Conservation (phyloP, 805 yeast genomes). For the Lipomyces orientalis region DNA sequence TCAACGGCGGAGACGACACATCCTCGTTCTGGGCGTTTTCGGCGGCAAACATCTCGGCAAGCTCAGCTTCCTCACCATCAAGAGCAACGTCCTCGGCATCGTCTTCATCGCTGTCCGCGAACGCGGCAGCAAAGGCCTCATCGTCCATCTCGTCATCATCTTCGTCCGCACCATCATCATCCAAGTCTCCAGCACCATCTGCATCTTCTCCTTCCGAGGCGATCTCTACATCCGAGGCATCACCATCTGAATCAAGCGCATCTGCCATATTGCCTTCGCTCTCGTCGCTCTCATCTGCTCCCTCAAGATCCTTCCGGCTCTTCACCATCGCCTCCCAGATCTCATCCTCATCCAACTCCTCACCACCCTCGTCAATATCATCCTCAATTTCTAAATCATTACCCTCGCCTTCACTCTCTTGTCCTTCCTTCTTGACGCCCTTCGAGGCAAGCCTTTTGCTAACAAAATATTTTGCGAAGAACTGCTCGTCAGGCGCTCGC, state of each 20-base stretch:
- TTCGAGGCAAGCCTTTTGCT: slow-evolving; percentile 44
- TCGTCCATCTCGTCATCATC: slow-evolving; percentile 45
- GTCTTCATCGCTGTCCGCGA: slow-evolving; percentile 32
- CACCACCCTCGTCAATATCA: slow-evolving; percentile 65
- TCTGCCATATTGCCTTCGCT: slow-evolving; percentile 52
- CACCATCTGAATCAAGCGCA: slow-evolving; percentile 44
- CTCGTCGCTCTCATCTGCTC: slow-evolving; percentile 58
- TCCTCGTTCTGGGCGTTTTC: slow-evolving; percentile 39
- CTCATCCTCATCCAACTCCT: slow-evolving; percentile 66
- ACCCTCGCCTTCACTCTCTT: slow-evolving; percentile 45
- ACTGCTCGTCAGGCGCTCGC: slow-evolving; percentile 58
- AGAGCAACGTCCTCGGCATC: slow-evolving; percentile 40
- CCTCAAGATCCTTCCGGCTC: slow-evolving; percentile 50
- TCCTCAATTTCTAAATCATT: slow-evolving; percentile 56
- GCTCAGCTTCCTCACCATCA: slow-evolving; percentile 45
- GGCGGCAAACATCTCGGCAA: slow-evolving; percentile 26
- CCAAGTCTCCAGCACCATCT: slow-evolving; percentile 52
- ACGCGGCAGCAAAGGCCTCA: slow-evolving; percentile 42
- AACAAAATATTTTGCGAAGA: slow-evolving; percentile 50
- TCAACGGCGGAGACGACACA: slow-evolving; percentile 1
- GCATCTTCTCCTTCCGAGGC: slow-evolving; percentile 46
- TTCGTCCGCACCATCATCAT: slow-evolving; percentile 47
- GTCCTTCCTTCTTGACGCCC: slow-evolving; percentile 38
- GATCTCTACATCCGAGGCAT: slow-evolving; percentile 40
- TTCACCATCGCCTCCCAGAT: slow-evolving; percentile 83